A percentile compares a stretch with the other conserved stretches of the same genome.
Conservation (phyloP, 345 rosid species). For the Eucalyptus caleyi region DNA sequence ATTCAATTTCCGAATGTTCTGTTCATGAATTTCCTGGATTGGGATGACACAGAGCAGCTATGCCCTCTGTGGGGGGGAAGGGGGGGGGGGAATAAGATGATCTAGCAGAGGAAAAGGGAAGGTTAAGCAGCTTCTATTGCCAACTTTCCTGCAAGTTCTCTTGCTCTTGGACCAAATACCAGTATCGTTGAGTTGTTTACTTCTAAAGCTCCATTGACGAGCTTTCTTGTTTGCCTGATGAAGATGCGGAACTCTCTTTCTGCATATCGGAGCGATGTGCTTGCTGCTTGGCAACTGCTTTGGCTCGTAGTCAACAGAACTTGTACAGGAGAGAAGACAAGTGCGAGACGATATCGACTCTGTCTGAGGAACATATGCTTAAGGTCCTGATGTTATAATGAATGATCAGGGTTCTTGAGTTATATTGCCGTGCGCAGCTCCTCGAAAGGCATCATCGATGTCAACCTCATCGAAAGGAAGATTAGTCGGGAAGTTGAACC, state of each 20-base stretch:
- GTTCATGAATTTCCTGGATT: neutral
- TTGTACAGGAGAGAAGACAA: neutral
- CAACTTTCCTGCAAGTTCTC: neutral
- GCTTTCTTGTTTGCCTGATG: neutral
- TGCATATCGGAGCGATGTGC: neutral
- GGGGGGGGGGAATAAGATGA: rapidly evolving
- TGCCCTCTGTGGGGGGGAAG: neutral
- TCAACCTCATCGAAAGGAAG: neutral
- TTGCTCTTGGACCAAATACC: neutral
- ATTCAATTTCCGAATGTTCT: neutral
- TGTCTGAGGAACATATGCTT: neutral
- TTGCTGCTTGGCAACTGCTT: neutral
- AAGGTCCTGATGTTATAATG: neutral
- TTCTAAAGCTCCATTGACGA: neutral
- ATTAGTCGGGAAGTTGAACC: neutral
- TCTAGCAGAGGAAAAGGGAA: neutral
- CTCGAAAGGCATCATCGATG: neutral
- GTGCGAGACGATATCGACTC: neutral
- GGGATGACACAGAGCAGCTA: neutral
- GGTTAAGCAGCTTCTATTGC: neutral
- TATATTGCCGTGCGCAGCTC: neutral
- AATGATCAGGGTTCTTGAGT: neutral
- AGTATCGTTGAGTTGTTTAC: neutral
- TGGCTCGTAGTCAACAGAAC: neutral
- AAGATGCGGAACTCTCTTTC: neutral